Conservation (phyloP, 306 rosid species). For the Mimosa bimucronata region DNA sequence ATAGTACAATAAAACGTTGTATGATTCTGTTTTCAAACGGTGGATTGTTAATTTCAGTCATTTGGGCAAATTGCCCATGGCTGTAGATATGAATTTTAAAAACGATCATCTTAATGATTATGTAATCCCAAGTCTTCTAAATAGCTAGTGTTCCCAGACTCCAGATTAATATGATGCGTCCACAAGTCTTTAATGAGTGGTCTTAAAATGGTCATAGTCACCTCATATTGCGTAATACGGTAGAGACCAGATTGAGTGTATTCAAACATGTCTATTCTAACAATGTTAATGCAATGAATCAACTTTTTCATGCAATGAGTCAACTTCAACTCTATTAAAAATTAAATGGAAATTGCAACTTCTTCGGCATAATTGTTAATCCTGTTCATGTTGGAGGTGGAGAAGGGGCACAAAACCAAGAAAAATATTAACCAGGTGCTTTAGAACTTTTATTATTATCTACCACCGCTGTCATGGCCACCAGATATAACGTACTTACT, state of each 20-base stretch:
- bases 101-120: background rate
- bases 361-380: background rate
- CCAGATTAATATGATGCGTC: background rate
- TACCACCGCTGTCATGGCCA: constrained; percentile 27
- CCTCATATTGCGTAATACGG: background rate
- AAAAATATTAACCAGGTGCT: constrained; percentile 2
- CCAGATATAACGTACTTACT: constrained; percentile 25
- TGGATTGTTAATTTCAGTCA: background rate
- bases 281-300: background rate
- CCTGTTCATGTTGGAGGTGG: background rate
- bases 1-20: background rate
- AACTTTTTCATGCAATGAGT: background rate
- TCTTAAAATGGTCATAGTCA: background rate
- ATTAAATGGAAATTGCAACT: background rate
- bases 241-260: background rate
- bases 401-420: background rate
- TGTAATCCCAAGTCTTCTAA: background rate
- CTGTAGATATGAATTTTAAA: background rate
- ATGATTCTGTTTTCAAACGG: background rate
- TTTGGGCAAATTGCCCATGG: background rate
- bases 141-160: background rate
- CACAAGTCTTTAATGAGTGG: background rate
- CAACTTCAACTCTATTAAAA: background rate
- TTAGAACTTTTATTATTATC: constrained; percentile 28
- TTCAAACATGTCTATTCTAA: background rate